These are phyloP conservation scores for Pyrus betulifolia DNA, from an alignment of 306 rosid genomes.

Conservation along the genomic window DNA sequence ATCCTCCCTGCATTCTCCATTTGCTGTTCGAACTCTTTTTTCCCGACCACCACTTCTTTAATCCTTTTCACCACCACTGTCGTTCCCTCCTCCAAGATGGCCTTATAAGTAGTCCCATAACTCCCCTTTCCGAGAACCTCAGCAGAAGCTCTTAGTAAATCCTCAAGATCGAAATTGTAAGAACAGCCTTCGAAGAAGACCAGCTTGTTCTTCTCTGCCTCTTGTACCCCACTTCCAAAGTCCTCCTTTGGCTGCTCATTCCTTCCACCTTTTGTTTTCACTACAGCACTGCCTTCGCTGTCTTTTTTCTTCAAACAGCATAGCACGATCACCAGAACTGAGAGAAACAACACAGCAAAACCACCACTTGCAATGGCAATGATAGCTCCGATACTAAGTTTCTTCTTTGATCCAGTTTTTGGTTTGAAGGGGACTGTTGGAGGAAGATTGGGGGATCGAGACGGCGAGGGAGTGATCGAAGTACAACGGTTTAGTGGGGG, in stretches of 20 bases:
- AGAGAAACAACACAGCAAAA: conserved; percentile 27
- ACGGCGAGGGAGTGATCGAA: conserved; percentile 26
- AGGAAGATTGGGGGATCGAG: conserved; percentile 20
- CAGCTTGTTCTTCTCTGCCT: conserved; percentile 59
- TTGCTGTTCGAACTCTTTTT: conserved; percentile 71
- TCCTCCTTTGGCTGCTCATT: conserved; percentile 45
- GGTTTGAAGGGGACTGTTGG: conserved; percentile 24
- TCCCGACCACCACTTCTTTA: conserved; percentile 52
- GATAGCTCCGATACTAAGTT: conserved; percentile 33
- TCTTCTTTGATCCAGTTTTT: conserved; percentile 32
- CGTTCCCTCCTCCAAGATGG: conserved; percentile 68
- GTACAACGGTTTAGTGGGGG: conserved; percentile 53
- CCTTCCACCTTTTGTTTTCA: conserved; percentile 34
- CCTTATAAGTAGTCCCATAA: conserved; percentile 75
- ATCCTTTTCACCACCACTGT: conserved; percentile 68
- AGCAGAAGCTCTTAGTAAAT: conserved; percentile 74
- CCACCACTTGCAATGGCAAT: conserved; percentile 45
- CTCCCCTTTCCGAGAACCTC: conserved; percentile 81
- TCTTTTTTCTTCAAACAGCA: conserved; percentile 50
- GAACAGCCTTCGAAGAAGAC: conserved; percentile 54
- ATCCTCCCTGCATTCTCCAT: conserved; percentile 53
- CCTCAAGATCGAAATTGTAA: conserved; percentile 68
- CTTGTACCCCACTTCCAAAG: conserved; percentile 81
- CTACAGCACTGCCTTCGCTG: conserved; percentile 19
- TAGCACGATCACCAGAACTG: conserved; percentile 24